phyloP scores from a whole-genome alignment of 2,329 filamentous ascomycete genomes.

The Arthrobotrys sphaeroides region DNA sequence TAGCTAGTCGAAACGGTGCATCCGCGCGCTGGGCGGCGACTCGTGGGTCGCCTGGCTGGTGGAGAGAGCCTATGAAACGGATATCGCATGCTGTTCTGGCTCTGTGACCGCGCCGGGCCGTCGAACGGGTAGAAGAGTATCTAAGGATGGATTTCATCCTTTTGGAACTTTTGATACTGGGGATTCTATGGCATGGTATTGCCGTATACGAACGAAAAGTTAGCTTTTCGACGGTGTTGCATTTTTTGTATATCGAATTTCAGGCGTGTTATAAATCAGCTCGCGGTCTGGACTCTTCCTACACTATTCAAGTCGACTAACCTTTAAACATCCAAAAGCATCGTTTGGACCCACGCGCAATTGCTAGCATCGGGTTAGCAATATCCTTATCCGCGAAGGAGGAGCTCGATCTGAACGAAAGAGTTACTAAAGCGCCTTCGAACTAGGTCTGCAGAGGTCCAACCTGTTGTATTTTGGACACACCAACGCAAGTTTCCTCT shows the following conservation, averaged over 20 bases:
- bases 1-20: conserved; percentile 76
- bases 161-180: not conserved
- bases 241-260: conserved; percentile 34
- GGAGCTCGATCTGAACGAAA: not conserved
- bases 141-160: conserved; percentile 17
- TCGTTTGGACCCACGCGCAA: not conserved
- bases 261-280: conserved; percentile 43
- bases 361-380: not conserved
- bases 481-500: conserved; percentile 10
- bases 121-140: not conserved
- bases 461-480: conserved; percentile 9
- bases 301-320: not conserved
- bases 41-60: conserved; percentile 23
- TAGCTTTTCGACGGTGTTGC: conserved; percentile 32
- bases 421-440: not conserved
- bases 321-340: not conserved
- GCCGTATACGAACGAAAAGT: not conserved
- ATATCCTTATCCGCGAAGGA: not conserved
- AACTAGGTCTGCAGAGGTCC: not conserved
- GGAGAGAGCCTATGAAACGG: conserved; percentile 13
- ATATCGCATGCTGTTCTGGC: not conserved
- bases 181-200: not conserved
- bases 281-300: conserved; percentile 21
- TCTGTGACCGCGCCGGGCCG: not conserved
- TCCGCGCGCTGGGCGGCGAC: conserved; percentile 30